Conservation (phyloP, 2,329 filamentous ascomycete genomes). For the Pseudocercospora crystallina region DNA sequence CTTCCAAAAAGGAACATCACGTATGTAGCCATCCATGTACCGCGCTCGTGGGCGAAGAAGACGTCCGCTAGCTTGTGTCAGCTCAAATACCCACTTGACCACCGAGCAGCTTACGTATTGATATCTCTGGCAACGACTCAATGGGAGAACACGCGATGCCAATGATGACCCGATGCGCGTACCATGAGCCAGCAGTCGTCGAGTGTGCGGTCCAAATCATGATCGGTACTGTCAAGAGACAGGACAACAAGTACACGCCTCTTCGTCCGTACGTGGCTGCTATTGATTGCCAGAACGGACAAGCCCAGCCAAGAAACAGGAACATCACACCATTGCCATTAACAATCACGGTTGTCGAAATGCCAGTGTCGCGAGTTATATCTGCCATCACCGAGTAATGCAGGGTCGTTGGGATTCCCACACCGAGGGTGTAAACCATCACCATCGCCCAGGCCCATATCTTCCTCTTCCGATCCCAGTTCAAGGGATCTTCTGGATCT, state of each 20-base stretch:
- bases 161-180: conserved; percentile 20
- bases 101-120: conserved; percentile 11
- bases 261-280: conserved; percentile 44
- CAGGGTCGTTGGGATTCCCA: conserved; percentile 35
- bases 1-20: conserved; percentile 26
- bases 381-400: conserved; percentile 39
- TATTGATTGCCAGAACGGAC: conserved; percentile 50
- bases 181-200: conserved; percentile 15
- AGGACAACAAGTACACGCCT: conserved; percentile 26
- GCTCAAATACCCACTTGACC: too few relatives aligned
- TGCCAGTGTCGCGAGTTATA: conserved; percentile 27
- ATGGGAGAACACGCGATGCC: conserved; percentile 27
- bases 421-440: conserved; percentile 33
- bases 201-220: conserved; percentile 26
- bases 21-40: conserved; percentile 32
- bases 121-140: conserved; percentile 33
- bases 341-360: conserved; percentile 24
- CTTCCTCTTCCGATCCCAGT: conserved; percentile 24
- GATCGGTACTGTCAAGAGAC: conserved; percentile 17
- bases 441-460: conserved; percentile 20
- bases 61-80: conserved; percentile 19
- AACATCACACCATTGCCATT: conserved; percentile 38
- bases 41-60: conserved; percentile 34
- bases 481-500: conserved; percentile 27
- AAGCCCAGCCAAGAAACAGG: conserved; percentile 46